A percentile compares a stretch with the other conserved stretches of the same genome.
These are phyloP conservation scores for Halocafeteria seosinensis DNA, from an alignment of 108 stramenopile species.

Conservation along the genomic window DNA sequence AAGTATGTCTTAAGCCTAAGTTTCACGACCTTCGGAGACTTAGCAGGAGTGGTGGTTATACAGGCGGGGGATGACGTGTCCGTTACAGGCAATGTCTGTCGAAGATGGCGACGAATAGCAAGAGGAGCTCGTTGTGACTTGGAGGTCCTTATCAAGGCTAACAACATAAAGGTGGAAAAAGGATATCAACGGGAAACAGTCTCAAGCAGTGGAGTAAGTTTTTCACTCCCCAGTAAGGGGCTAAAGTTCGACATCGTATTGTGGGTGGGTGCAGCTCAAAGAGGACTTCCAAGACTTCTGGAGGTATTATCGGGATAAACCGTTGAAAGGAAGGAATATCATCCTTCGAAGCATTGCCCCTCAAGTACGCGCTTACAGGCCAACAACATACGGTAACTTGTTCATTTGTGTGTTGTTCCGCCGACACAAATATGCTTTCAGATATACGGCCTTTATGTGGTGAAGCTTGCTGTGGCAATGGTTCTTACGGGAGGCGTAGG, in stretches of 20 bases:
- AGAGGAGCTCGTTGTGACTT: conserved; percentile 53
- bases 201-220: background rate
- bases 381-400: too few species aligned
- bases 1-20: too few species aligned
- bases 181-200: conserved; percentile 10
- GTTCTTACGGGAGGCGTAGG: conserved; percentile 80
- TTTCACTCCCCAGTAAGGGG: background rate
- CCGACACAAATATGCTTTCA: conserved; percentile 94
- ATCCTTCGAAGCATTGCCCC: conserved; percentile 64
- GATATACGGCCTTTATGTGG: conserved; percentile 70
- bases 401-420: too few species aligned
- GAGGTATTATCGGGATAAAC: conserved; percentile 19
- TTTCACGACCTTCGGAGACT: too few species aligned
- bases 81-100: conserved; percentile 64
- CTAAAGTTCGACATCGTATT: background rate
- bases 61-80: conserved; percentile 95
- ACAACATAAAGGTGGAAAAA: conserved; percentile 53
- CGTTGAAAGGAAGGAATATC: conserved; percentile 66
- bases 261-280: conserved; percentile 26
- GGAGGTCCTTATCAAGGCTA: conserved; percentile 63
- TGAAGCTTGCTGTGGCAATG: conserved; percentile 78
- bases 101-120: conserved; percentile 56
- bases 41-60: too few species aligned
- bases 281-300: conserved; percentile 67
- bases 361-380: too few species aligned